These are phyloP conservation scores for Tylopilus sp. DNA, from an alignment of 768 basidiomycete species.

Conservation along the genomic window DNA sequence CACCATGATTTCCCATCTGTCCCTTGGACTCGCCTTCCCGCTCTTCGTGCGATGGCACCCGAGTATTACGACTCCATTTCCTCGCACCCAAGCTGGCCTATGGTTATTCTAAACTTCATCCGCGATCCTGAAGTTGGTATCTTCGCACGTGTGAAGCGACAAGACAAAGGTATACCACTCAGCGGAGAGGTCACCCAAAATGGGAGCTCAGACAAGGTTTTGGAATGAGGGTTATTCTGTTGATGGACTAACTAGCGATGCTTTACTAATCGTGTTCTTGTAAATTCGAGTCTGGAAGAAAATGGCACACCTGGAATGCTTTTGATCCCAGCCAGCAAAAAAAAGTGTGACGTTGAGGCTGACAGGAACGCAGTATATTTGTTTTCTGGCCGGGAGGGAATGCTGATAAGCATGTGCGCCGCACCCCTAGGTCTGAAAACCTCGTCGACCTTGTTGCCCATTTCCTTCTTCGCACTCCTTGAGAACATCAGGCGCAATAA, in stretches of 20 bases:
- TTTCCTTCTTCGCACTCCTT: constrained; percentile 21
- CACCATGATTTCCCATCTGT: constrained; percentile 99
- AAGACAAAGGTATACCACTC: constrained; percentile 36
- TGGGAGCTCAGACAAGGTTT: constrained; percentile 3
- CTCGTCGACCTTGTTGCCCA: constrained; percentile 11
- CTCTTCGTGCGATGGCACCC: constrained; percentile 75
- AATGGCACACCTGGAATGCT: constrained; percentile 1
- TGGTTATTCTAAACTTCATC: constrained; percentile 93
- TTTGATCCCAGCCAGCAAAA: neutral
- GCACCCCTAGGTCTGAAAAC: constrained; percentile 7
- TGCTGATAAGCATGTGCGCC: constrained; percentile 16
- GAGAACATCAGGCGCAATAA: constrained; percentile 17
- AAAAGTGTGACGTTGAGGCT: constrained; percentile 2
- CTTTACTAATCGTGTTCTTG: constrained; percentile 13
- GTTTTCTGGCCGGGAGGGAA: constrained; percentile 15
- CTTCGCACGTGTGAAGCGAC: constrained; percentile 81
- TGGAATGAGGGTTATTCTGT: constrained; percentile 9
- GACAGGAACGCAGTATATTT: constrained; percentile 8
- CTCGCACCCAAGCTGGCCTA: constrained; percentile 88
- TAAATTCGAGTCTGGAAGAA: constrained; percentile 9
- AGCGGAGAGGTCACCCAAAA: constrained; percentile 19
- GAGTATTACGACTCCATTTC: constrained; percentile 92
- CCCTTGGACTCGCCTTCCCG: constrained; percentile 90
- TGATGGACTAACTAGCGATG: constrained; percentile 3
- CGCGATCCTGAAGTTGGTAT: constrained; percentile 86